Percentiles rank a stretch among this genome's conserved stretches.
These are phyloP conservation scores for Saitoella complicata DNA, from an alignment of 805 yeast species.

Conservation along the genomic window DNA sequence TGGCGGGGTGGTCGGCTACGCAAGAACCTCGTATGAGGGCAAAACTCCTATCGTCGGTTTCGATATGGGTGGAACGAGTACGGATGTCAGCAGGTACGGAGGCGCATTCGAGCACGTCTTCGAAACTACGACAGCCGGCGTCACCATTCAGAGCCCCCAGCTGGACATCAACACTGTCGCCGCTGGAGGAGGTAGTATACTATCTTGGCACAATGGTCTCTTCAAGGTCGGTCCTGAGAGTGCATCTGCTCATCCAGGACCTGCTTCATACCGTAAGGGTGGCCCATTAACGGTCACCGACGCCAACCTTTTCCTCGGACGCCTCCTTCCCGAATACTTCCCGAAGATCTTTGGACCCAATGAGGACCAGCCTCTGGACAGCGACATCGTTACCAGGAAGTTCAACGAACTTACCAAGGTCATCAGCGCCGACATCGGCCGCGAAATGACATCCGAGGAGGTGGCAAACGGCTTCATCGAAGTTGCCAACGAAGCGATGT, in stretches of 20 bases:
- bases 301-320: constrained; percentile 59
- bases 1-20: constrained; percentile 91
- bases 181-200: constrained; percentile 67
- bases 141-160: constrained; percentile 71
- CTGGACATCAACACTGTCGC: constrained; percentile 68
- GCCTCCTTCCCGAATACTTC: constrained; percentile 56
- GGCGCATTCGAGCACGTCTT: constrained; percentile 64
- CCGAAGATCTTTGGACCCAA: constrained; percentile 78
- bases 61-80: constrained; percentile 85
- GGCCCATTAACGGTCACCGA: constrained; percentile 79
- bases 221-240: constrained; percentile 77
- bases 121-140: constrained; percentile 71
- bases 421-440: constrained; percentile 35
- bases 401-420: constrained; percentile 37
- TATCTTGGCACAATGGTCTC: constrained; percentile 51
- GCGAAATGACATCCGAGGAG: constrained; percentile 39
- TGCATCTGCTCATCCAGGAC: constrained; percentile 81
- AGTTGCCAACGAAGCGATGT: constrained; percentile 79
- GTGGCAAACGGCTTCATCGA: constrained; percentile 67
- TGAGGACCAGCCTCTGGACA: constrained; percentile 54
- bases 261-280: constrained; percentile 74
- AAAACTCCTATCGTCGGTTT: constrained; percentile 59
- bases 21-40: constrained; percentile 56
- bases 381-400: constrained; percentile 31
- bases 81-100: constrained; percentile 63